These are phyloP conservation scores for Clathrospora elynae DNA, from an alignment of 2,329 filamentous ascomycete genomes.

Conservation along the genomic window DNA sequence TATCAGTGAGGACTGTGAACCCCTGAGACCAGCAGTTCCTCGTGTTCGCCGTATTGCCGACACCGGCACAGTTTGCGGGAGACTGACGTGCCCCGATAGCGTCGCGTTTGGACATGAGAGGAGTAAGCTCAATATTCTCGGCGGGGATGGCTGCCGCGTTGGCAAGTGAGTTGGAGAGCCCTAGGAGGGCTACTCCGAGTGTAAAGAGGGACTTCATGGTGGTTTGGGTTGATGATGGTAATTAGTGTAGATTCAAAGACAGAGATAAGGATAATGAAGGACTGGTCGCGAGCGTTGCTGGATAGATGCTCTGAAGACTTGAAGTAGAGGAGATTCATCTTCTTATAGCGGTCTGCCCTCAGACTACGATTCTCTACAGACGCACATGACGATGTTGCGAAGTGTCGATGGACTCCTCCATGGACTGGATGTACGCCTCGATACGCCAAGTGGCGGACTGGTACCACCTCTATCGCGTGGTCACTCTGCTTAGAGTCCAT, in stretches of 20 bases:
- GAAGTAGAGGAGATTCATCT: neutral
- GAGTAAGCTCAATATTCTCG: slow-evolving; percentile 20
- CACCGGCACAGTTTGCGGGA: slow-evolving; percentile 18
- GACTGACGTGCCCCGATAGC: slow-evolving; percentile 28
- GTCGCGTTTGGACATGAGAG: slow-evolving; percentile 10
- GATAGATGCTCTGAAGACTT: slow-evolving; percentile 6
- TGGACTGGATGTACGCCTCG: neutral
- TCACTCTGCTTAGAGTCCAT: too few relatives aligned
- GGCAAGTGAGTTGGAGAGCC: slow-evolving; percentile 20
- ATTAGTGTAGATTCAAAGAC: slow-evolving; percentile 11
- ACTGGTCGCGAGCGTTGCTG: slow-evolving; percentile 2
- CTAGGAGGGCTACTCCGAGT: slow-evolving; percentile 27
- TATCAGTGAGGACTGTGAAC: slow-evolving; percentile 49
- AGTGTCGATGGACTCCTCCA: neutral
- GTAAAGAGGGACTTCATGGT: slow-evolving; percentile 32
- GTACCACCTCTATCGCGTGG: neutral
- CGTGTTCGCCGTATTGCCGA: slow-evolving; percentile 45
- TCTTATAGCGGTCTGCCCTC: slow-evolving; percentile 3
- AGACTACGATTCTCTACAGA: neutral
- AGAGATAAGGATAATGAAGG: slow-evolving; percentile 4
- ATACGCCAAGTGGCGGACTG: neutral
- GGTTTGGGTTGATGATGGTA: slow-evolving; percentile 1
- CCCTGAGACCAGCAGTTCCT: slow-evolving; percentile 50
- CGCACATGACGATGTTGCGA: neutral
- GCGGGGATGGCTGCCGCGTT: slow-evolving; percentile 26